Evolutionary conservation across 768 basidiomycete genomes (phyloP).

Genomic region (Paxillus involutus): DNA sequence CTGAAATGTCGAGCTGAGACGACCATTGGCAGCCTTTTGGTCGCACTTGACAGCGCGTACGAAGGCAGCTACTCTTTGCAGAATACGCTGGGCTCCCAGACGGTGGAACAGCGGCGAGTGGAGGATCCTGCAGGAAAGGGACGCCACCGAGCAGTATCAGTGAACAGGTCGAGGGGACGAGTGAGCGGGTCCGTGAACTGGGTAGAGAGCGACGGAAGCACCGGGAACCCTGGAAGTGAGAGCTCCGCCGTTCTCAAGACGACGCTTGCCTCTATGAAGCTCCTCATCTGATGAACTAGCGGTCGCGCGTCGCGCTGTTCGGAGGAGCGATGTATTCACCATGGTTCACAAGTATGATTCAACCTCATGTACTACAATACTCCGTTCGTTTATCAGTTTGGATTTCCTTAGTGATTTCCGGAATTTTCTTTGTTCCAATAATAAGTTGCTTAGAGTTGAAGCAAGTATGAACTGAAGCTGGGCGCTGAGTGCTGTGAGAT

Average conservation of each 20-base stretch:
- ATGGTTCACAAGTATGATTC: neutral
- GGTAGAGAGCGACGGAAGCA: constrained; percentile 20
- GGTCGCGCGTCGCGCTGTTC: neutral
- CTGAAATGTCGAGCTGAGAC: constrained; percentile 32
- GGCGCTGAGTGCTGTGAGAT: too few species aligned
- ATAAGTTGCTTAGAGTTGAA: too few species aligned
- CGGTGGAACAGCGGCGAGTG: constrained; percentile 19
- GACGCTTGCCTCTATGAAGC: constrained; percentile 6
- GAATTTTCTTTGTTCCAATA: too few species aligned
- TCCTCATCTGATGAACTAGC: constrained; percentile 18
- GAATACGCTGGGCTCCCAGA: constrained; percentile 21
- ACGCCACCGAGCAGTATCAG: constrained; percentile 30
- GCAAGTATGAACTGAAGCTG: too few species aligned
- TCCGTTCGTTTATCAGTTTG: neutral
- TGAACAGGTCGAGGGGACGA: neutral
- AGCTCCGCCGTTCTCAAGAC: constrained; percentile 19
- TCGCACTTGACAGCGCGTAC: constrained; percentile 35
- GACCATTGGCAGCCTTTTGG: constrained; percentile 23
- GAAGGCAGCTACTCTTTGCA: constrained; percentile 41
- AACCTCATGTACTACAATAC: neutral
- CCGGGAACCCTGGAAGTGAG: constrained; percentile 4
- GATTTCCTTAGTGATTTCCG: neutral
- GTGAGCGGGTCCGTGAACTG: constrained; percentile 24
- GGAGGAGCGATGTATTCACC: neutral
- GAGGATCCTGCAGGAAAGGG: constrained; percentile 36